These are phyloP conservation scores for Globomyces sp. DNA, from an alignment of 371 early-diverging fungal species.

Conservation along the genomic window DNA sequence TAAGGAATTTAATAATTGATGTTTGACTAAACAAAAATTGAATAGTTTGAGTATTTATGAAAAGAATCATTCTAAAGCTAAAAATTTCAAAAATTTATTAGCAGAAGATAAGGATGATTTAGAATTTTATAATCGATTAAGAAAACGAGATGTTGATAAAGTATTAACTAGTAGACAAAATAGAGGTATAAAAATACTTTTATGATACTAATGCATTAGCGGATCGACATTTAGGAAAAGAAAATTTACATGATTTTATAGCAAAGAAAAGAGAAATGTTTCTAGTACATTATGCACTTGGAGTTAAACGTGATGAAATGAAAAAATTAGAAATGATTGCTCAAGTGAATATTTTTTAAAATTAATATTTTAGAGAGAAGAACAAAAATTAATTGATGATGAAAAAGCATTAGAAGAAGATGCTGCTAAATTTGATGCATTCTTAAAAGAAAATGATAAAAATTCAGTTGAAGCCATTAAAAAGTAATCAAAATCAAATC, in stretches of 20 bases:
- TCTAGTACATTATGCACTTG: slow-evolving; percentile 52
- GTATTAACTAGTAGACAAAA: slow-evolving; percentile 37
- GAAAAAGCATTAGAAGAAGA: slow-evolving; percentile 57
- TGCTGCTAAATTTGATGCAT: slow-evolving; percentile 55
- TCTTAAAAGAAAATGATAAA: slow-evolving; percentile 55
- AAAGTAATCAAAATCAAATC: slow-evolving; percentile 21
- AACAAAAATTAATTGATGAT: slow-evolving; percentile 54
- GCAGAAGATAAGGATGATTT: slow-evolving; percentile 47
- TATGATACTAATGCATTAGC: slow-evolving; percentile 17
- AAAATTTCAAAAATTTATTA: slow-evolving; percentile 42
- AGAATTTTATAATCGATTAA: slow-evolving; percentile 38
- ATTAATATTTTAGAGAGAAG: slow-evolving; percentile 36
- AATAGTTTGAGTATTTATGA: slow-evolving; percentile 41
- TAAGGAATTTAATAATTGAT: slow-evolving; percentile 7
- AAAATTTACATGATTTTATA: slow-evolving; percentile 51
- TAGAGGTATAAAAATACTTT: slow-evolving; percentile 23
- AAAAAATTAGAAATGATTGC: slow-evolving; percentile 52
- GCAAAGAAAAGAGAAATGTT: slow-evolving; percentile 58
- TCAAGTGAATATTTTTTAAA: slow-evolving; percentile 28
- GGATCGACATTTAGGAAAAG: slow-evolving; percentile 48
- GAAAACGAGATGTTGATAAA: slow-evolving; percentile 45
- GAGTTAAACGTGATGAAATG: slow-evolving; percentile 56
- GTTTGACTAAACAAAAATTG: slow-evolving; percentile 36
- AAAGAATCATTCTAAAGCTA: slow-evolving; percentile 38
- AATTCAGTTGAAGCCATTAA: slow-evolving; percentile 58